These are phyloP conservation scores for Peterozyma xylosa DNA, from an alignment of 805 yeast genomes.

Conservation along the genomic window DNA sequence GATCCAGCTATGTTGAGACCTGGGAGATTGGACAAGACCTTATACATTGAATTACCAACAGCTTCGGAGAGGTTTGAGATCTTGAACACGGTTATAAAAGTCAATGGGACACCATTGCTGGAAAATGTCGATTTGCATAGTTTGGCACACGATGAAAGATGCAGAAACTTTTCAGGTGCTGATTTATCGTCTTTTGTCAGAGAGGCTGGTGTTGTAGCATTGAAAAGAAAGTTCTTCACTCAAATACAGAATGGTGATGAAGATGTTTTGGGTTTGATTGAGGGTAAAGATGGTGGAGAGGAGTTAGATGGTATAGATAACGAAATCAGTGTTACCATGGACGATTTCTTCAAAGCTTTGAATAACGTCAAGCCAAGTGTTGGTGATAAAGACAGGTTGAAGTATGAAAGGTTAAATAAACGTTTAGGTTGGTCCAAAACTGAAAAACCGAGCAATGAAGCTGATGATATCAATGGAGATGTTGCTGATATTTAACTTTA, in stretches of 20 bases:
- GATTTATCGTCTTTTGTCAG: conserved; percentile 87
- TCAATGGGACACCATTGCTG: conserved; percentile 71
- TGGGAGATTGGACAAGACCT: conserved; percentile 88
- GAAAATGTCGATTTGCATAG: conserved; percentile 48
- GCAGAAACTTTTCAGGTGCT: conserved; percentile 92
- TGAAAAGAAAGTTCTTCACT: conserved; percentile 65
- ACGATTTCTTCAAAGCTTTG: conserved; percentile 69
- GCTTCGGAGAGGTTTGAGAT: conserved; percentile 76
- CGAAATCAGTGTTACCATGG: conserved; percentile 45
- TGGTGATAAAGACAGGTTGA: conserved; percentile 71
- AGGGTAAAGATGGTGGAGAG: conserved; percentile 31
- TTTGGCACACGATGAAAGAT: conserved; percentile 69
- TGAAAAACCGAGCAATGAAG: conserved; percentile 7
- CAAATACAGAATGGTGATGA: conserved; percentile 41
- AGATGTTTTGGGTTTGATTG: conserved; percentile 30
- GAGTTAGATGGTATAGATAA: conserved; percentile 19
- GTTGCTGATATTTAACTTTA: too few relatives aligned
- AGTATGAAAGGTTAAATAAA: conserved; percentile 68
- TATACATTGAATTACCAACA: conserved; percentile 84
- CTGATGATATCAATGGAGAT: background rate
- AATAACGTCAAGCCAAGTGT: conserved; percentile 82
- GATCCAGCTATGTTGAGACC: conserved; percentile 98
- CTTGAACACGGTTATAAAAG: conserved; percentile 61
- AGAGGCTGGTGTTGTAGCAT: conserved; percentile 88
- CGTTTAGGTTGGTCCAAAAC: conserved; percentile 64